Percentiles rank a stretch among this genome's conserved stretches.
Conservation (phyloP, 2,329 filamentous ascomycete genomes). For the Calonectria henricotiae region DNA sequence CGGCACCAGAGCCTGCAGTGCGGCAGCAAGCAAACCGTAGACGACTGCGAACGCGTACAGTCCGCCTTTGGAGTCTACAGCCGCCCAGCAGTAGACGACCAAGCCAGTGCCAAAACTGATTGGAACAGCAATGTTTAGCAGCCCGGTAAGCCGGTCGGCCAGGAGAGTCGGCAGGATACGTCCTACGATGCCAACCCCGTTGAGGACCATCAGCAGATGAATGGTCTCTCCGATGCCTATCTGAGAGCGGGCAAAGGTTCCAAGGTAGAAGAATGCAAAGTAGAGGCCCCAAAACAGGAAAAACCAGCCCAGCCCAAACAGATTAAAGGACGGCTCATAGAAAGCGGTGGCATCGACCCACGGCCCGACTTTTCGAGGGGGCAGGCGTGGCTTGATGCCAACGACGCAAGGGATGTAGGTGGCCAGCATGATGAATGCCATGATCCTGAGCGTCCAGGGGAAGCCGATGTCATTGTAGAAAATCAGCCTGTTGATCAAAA, state of each 20-base stretch:
- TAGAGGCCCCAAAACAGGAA: conserved; percentile 59
- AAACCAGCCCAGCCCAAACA: conserved; percentile 57
- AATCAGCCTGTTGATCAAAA: conserved; percentile 62
- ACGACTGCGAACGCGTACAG: conserved; percentile 56
- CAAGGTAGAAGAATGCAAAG: conserved; percentile 67
- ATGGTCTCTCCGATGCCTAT: conserved; percentile 46
- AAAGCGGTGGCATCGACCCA: conserved; percentile 65
- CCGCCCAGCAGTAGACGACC: conserved; percentile 55
- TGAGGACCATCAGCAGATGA: conserved; percentile 63
- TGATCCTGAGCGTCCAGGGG: conserved; percentile 68
- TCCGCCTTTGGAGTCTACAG: conserved; percentile 46
- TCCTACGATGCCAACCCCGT: conserved; percentile 68
- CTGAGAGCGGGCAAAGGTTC: conserved; percentile 64
- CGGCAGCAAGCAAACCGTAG: conserved; percentile 69
- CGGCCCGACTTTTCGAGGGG: conserved; percentile 59
- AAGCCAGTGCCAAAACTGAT: conserved; percentile 47
- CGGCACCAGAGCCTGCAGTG: conserved; percentile 68
- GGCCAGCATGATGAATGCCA: conserved; percentile 64
- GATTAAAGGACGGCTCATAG: conserved; percentile 58
- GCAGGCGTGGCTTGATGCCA: conserved; percentile 61
- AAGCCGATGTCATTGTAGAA: conserved; percentile 67
- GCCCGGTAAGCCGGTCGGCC: conserved; percentile 67
- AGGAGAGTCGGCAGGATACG: conserved; percentile 66
- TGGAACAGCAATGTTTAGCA: conserved; percentile 68
- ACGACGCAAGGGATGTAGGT: conserved; percentile 60